Evolutionary conservation across 345 rosid genomes (phyloP).

Genomic region (Moringa oleifera): DNA sequence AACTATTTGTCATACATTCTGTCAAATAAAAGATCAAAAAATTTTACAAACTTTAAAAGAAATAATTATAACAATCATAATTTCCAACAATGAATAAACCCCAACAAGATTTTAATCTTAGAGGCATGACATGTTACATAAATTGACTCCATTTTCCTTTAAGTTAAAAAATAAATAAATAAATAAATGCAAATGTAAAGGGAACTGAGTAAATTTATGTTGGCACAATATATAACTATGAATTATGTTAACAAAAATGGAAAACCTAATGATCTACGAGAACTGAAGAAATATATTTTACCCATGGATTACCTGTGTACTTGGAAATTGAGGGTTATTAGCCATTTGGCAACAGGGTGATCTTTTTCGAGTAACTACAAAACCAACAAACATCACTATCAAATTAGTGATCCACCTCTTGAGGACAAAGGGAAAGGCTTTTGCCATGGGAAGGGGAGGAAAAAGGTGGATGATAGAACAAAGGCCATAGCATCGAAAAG

Average conservation of each 20-base stretch:
- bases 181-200: no score
- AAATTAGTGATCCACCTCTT: neutral
- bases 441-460: neutral
- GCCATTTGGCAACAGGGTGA: conserved; percentile 45
- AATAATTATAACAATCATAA: no score
- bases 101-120: no score
- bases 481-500: neutral
- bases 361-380: conserved; percentile 27
- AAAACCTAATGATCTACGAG: neutral
- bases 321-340: conserved; percentile 65
- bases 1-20: no score
- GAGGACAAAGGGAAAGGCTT: neutral
- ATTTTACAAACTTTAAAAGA: neutral
- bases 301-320: conserved; percentile 51
- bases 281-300: conserved; percentile 1
- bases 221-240: no score
- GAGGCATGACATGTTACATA: no score
- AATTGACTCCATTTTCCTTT: no score
- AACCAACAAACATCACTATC: conserved; percentile 6
- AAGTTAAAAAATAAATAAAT: no score
- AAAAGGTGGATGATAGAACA: neutral
- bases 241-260: neutral
- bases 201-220: no score
- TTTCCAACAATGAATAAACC: neutral
- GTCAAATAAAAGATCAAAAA: no score